Percentiles rank a stretch among this genome's conserved stretches.
Conservation (phyloP, 208 protist species). For the Trypanosoma mega region DNA sequence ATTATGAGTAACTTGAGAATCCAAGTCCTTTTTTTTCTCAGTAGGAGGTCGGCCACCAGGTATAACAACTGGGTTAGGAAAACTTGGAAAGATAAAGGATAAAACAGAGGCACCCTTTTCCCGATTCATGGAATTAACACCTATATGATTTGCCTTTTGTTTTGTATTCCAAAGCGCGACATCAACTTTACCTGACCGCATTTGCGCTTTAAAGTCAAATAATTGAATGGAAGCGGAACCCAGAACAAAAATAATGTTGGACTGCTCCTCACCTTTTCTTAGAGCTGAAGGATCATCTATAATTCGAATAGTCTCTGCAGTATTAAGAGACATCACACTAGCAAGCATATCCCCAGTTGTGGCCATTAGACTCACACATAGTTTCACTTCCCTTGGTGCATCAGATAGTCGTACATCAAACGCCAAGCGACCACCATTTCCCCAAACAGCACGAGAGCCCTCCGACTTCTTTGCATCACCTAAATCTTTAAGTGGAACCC, state of each 20-base stretch:
- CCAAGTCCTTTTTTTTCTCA: conserved; percentile 26
- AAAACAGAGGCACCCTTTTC: conserved; percentile 33
- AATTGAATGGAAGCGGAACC: conserved; percentile 47
- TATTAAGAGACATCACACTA: conserved; percentile 21
- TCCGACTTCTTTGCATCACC: conserved; percentile 13
- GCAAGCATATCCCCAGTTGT: conserved; percentile 28
- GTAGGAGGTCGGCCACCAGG: conserved; percentile 43
- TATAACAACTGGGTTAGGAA: conserved; percentile 48
- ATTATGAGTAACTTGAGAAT: conserved; percentile 14
- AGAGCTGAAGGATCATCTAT: conserved; percentile 22
- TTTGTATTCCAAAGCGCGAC: conserved; percentile 47
- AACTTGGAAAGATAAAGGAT: conserved; percentile 43
- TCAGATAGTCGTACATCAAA: conserved; percentile 41
- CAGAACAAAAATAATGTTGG: conserved; percentile 35
- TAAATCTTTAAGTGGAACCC: conserved; percentile 25
- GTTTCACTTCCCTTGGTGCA: conserved; percentile 49
- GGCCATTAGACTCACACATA: conserved; percentile 59
- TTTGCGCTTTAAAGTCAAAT: conserved; percentile 45
- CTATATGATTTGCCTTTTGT: conserved; percentile 38
- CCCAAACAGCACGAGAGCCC: conserved; percentile 26
- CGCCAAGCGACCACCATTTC: conserved; percentile 18
- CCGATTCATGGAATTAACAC: conserved; percentile 33
- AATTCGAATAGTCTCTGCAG: conserved; percentile 29
- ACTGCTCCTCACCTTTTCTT: conserved; percentile 43
- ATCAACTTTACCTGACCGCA: conserved; percentile 32